Conservation (phyloP, 2,329 filamentous ascomycete genomes). For the Nemania sp. region DNA sequence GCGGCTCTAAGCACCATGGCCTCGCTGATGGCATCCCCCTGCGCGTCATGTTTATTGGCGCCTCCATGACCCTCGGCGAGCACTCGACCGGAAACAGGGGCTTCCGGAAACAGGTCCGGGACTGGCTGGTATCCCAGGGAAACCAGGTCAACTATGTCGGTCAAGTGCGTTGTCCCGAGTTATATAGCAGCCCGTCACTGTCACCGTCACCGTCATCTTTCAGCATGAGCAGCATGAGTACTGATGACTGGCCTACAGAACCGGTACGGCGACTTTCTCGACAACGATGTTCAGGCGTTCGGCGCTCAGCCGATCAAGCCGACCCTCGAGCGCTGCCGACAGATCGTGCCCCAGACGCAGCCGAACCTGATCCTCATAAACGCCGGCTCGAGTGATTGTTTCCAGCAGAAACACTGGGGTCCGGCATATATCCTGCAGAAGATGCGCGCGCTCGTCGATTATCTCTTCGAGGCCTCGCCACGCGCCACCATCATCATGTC, state of each 20-base stretch:
- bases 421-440: constrained; percentile 32
- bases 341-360: constrained; percentile 37
- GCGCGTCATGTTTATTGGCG: constrained; percentile 38
- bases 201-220: background rate
- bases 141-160: constrained; percentile 38
- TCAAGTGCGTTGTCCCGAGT: constrained; percentile 25
- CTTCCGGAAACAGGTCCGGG: constrained; percentile 36
- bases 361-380: constrained; percentile 39
- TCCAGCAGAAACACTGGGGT: constrained; percentile 36
- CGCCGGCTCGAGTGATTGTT: constrained; percentile 38
- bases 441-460: constrained; percentile 37
- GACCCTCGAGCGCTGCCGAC: constrained; percentile 35
- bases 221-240: background rate
- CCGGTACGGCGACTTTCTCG: constrained; percentile 37
- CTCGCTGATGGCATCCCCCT: constrained; percentile 36
- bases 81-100: constrained; percentile 38
- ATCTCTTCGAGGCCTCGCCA: constrained; percentile 36
- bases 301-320: constrained; percentile 38
- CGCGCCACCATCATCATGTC: constrained; percentile 38
- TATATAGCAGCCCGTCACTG: no score
- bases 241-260: constrained; percentile 31
- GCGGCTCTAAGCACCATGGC: constrained; percentile 23
- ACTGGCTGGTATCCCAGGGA: constrained; percentile 36
- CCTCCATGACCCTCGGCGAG: constrained; percentile 38
- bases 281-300: constrained; percentile 41